Evolutionary conservation across 2,329 filamentous ascomycete genomes (phyloP).

Genomic region (Trichoderma aggressivum): DNA sequence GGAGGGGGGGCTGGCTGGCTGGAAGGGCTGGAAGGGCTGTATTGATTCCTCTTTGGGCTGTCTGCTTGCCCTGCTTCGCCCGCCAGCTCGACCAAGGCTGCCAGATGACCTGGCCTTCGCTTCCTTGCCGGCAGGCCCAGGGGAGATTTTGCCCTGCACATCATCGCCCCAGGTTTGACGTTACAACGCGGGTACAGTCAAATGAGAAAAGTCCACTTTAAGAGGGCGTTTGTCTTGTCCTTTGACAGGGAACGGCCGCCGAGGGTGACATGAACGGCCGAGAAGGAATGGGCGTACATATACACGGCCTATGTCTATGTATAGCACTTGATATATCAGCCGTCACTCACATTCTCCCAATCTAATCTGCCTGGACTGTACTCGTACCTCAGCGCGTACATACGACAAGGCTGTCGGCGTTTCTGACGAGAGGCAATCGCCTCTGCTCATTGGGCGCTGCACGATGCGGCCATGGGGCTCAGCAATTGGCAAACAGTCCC

Average conservation of each 20-base stretch:
- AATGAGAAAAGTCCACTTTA: neutral
- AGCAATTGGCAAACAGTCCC: neutral
- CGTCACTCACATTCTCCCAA: neutral
- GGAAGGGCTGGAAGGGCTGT: too few relatives aligned
- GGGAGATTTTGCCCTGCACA: neutral
- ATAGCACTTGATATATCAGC: neutral
- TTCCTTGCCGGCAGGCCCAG: neutral
- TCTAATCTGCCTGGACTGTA: neutral
- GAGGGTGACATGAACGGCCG: neutral
- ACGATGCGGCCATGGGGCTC: neutral
- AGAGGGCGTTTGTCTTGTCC: neutral
- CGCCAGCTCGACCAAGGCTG: neutral
- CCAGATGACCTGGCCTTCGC: neutral
- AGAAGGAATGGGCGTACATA: neutral
- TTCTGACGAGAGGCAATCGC: neutral
- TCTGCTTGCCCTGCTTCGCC: neutral
- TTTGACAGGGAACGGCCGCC: neutral
- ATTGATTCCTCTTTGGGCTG: conserved; percentile 6
- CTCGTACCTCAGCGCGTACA: neutral
- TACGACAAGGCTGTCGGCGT: neutral
- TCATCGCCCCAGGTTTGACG: neutral
- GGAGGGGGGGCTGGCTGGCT: neutral
- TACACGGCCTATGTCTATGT: neutral
- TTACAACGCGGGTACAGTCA: neutral
- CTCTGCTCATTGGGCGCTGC: neutral